Conservation (phyloP, 2,329 filamentous ascomycete genomes). For the Fusarium compactum region DNA sequence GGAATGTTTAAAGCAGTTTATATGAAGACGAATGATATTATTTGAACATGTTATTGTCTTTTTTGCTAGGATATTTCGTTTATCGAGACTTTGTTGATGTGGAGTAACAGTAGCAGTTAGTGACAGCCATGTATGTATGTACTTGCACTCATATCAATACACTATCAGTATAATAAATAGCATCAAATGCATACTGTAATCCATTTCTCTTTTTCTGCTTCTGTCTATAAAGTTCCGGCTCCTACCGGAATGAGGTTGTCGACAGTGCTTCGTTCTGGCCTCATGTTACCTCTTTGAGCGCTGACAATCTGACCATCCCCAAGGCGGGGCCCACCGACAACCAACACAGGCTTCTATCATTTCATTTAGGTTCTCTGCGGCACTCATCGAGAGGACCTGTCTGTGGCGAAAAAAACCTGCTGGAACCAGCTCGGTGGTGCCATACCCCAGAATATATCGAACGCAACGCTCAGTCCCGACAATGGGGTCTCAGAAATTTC, state of each 20-base stretch:
- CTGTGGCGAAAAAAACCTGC: constrained; percentile 21
- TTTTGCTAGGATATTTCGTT: neutral
- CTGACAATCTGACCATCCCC: constrained; percentile 37
- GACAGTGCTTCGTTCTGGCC: constrained; percentile 34
- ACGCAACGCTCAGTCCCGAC: constrained; percentile 28
- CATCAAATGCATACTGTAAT: neutral
- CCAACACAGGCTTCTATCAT: constrained; percentile 15
- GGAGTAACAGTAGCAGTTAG: neutral
- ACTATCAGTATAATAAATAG: neutral
- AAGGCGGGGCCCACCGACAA: constrained; percentile 36
- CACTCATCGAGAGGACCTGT: neutral
- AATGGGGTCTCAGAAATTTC: neutral
- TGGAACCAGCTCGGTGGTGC: constrained; percentile 31
- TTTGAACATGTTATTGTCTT: neutral
- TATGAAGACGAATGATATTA: too few relatives aligned
- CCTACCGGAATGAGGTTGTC: constrained; percentile 18
- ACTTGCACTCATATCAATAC: neutral
- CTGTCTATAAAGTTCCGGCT: constrained; percentile 23
- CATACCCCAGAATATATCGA: constrained; percentile 41
- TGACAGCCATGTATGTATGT: neutral
- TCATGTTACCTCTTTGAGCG: constrained; percentile 34
- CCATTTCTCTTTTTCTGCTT: neutral
- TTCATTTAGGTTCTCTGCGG: neutral
- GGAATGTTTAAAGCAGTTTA: neutral
- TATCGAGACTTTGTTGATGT: constrained; percentile 7